phyloP scores from a whole-genome alignment of 306 rosid species.

The Vicia villosa region DNA sequence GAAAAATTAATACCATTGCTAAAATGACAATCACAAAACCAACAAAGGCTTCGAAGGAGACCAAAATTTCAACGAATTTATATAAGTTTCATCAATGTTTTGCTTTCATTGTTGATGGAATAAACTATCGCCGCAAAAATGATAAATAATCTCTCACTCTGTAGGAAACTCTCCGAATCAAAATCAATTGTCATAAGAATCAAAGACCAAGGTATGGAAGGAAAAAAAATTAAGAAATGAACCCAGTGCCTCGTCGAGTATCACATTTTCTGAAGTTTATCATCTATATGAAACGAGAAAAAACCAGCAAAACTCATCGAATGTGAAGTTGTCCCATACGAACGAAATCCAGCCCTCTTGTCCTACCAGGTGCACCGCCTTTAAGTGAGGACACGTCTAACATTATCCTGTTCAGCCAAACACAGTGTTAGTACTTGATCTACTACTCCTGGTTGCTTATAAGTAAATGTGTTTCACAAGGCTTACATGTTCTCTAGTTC shows the following conservation, averaged over 20 bases:
- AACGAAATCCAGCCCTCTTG: slow-evolving; percentile 66
- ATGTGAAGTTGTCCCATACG: slow-evolving; percentile 45
- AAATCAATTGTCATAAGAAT: slow-evolving; percentile 34
- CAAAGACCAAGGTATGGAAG: slow-evolving; percentile 32
- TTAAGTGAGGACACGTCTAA: slow-evolving; percentile 67
- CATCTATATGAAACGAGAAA: slow-evolving; percentile 19
- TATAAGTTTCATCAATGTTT: neutral
- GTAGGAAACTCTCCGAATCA: slow-evolving; percentile 12
- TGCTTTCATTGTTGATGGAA: neutral
- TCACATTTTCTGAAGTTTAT: slow-evolving; percentile 22
- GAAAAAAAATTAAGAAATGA: slow-evolving; percentile 12
- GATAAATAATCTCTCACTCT: slow-evolving; percentile 39
- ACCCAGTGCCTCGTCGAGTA: slow-evolving; percentile 27
- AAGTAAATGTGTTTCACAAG: slow-evolving; percentile 22
- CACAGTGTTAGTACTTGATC: slow-evolving; percentile 14
- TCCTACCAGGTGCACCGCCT: slow-evolving; percentile 89
- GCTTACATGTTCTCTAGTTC: slow-evolving; percentile 64
- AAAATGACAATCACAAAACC: neutral
- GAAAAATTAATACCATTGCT: neutral
- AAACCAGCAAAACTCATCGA: slow-evolving; percentile 38
- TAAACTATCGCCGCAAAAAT: slow-evolving; percentile 35
- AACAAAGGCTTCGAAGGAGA: neutral
- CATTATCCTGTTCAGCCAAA: slow-evolving; percentile 60
- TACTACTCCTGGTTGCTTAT: neutral
- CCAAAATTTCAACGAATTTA: neutral